Base-by-base conservation (phyloP, 2,329 filamentous ascomycete species). In the Ophiosphaerella herpotricha region DNA sequence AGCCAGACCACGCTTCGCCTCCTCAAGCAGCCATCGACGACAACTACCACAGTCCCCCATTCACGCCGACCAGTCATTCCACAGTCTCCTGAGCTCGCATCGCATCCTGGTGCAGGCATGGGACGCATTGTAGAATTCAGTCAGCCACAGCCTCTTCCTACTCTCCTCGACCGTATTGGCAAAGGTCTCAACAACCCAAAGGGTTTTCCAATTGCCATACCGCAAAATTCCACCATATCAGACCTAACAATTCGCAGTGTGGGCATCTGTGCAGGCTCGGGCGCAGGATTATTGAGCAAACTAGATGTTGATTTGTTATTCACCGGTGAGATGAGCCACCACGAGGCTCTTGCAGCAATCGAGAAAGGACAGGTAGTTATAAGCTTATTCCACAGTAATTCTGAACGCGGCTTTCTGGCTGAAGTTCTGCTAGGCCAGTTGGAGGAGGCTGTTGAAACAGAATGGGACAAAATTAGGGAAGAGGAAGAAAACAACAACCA, bases 251-350 rank as follows among this genome's bases (percentile, higher is more conserved):
- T 96, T 48, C 76, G 77, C 13, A 88, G 84, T 39, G 85, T 96
- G 8, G 92, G 88, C 5, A 89, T 97, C 33, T 97, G 93, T 63
- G 93, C 94, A 0, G 94, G 94, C 1, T 94, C 89, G 6, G 94
- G 94, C 0, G 88, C 86, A 1, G 84, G 87, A 34, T 81, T 97
- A 16, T 82, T 97, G 50, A 84, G 85, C 55, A 81, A 82, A 35
- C 78, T 86, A 7, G 75, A 80, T 36, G 90, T 91, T 0, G 91
- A 97, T 66, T 73, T 97, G 34, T 75, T 95, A 4, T 89, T 99
- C 61, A 97, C 91, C 0, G 94, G 94, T 1, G 94, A 99, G 77
- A 84, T 97, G 79, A 89, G 85, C 64, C 94, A 99, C 70, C 94
- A 99, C 70, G 91, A 94, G 57, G 91, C 93, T 3, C 81, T 99